phyloP scores from a whole-genome alignment of 202 grass and related monocot genomes.

The Elaeis oleifera region DNA sequence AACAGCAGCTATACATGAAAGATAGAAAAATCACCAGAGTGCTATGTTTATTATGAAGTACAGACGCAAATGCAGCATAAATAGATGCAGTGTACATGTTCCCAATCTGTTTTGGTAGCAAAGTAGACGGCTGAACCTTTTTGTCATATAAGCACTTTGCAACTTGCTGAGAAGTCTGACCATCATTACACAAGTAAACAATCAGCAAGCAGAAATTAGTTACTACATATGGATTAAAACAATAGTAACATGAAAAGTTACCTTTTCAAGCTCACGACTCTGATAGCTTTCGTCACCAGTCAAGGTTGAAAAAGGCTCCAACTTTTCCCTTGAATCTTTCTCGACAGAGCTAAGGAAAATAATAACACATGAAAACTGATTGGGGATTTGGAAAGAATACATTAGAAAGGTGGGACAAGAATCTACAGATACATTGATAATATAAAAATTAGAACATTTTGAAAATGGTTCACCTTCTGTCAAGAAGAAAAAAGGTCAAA shows the following conservation, averaged over 20 bases:
- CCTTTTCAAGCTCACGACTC: slow-evolving; percentile 96
- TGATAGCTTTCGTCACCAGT: slow-evolving; percentile 87
- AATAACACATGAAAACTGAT: too few species aligned
- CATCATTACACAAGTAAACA: slow-evolving; percentile 11
- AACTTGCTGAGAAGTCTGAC: slow-evolving; percentile 77
- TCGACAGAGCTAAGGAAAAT: slow-evolving; percentile 44
- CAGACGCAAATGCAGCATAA: slow-evolving; percentile 87
- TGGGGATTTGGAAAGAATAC: too few species aligned
- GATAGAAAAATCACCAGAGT: slow-evolving; percentile 49
- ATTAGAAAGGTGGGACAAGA: too few species aligned
- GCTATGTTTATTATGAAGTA: slow-evolving; percentile 68
- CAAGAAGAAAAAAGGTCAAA: too few species aligned
- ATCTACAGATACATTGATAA: too few species aligned
- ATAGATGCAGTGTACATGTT: slow-evolving; percentile 99
- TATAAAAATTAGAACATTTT: slow-evolving; percentile 1
- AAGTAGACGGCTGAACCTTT: slow-evolving; percentile 87
- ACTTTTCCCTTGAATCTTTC: slow-evolving; percentile 62
- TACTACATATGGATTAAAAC: background rate
- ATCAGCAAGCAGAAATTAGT: slow-evolving; percentile 25
- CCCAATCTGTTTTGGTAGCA: slow-evolving; percentile 93
- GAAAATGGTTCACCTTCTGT: too few species aligned
- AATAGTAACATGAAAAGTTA: slow-evolving; percentile 20
- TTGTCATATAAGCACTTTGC: slow-evolving; percentile 72
- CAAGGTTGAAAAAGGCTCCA: slow-evolving; percentile 67
- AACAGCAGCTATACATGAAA: background rate